These are phyloP conservation scores for Nowakowskiella sp. DNA, from an alignment of 192 early-diverging fungal species.

Conservation along the genomic window DNA sequence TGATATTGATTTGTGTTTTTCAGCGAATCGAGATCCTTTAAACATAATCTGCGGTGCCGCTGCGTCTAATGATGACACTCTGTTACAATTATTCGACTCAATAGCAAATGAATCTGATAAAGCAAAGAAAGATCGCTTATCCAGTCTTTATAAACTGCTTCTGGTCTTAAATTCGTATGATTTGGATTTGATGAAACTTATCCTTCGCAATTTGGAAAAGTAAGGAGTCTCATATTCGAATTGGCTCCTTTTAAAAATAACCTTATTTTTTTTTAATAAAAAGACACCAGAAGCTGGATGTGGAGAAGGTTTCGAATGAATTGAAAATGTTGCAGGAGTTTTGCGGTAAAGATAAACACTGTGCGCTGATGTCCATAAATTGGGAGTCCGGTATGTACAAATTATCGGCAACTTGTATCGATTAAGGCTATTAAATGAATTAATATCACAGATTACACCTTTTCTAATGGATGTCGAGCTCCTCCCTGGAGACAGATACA, in stretches of 20 bases:
- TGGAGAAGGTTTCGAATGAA: slow-evolving; percentile 42
- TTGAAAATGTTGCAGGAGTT: slow-evolving; percentile 47
- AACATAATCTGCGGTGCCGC: slow-evolving; percentile 40
- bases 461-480: slow-evolving; percentile 49
- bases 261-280: neutral
- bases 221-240: slow-evolving; percentile 10
- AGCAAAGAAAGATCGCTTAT: slow-evolving; percentile 35
- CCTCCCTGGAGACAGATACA: slow-evolving; percentile 58
- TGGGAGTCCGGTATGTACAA: slow-evolving; percentile 45
- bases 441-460: slow-evolving; percentile 40
- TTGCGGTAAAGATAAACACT: slow-evolving; percentile 22
- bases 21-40: slow-evolving; percentile 42
- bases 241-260: neutral
- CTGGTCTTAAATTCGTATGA: slow-evolving; percentile 46
- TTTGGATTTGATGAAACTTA: slow-evolving; percentile 36
- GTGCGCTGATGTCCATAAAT: slow-evolving; percentile 38
- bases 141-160: slow-evolving; percentile 46
- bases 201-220: slow-evolving; percentile 35
- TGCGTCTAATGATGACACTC: slow-evolving; percentile 14
- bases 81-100: slow-evolving; percentile 46
- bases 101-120: slow-evolving; percentile 34
- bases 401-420: neutral
- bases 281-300: slow-evolving; percentile 33
- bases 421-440: neutral
- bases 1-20: neutral